Percentiles rank a stretch among this genome's conserved stretches.
Conservation (phyloP, 2,329 filamentous ascomycete genomes). For the Mariannaea elegans region DNA sequence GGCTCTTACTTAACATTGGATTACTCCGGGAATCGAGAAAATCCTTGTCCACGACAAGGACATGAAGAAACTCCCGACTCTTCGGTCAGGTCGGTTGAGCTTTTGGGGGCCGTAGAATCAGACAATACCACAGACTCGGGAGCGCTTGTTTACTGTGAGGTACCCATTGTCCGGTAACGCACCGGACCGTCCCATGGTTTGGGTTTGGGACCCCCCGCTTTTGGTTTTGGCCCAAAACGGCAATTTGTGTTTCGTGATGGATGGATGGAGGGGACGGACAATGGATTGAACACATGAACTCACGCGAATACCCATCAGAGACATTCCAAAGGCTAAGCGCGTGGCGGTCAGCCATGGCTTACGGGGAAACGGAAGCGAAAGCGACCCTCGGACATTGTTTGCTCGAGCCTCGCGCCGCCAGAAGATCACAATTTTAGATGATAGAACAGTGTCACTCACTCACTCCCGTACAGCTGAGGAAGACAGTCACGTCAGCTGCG, state of each 20-base stretch:
- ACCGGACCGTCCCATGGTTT: constrained; percentile 20
- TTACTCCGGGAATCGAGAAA: constrained; percentile 5
- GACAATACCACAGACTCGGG: constrained; percentile 16
- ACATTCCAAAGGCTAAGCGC: not conserved
- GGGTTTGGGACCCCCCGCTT: constrained; percentile 24
- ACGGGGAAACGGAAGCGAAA: not conserved
- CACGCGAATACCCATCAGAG: not conserved
- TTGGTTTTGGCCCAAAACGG: constrained; percentile 30
- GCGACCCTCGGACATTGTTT: not conserved
- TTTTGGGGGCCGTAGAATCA: constrained; percentile 13
- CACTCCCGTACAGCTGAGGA: not conserved
- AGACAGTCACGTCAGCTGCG: not conserved
- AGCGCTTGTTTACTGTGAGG: constrained; percentile 15
- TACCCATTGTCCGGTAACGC: constrained; percentile 14
- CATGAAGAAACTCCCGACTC: not conserved
- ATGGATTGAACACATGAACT: constrained; percentile 8
- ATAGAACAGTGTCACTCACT: not conserved
- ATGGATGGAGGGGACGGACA: constrained; percentile 6
- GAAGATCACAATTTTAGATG: not conserved
- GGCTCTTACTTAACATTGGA: not conserved
- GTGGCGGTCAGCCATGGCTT: not conserved
- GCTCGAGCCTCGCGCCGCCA: not conserved
- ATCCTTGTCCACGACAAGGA: constrained; percentile 6
- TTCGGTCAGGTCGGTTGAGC: not conserved
- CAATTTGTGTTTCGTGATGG: constrained; percentile 14